A percentile compares a stretch with the other conserved stretches of the same genome.
These are phyloP conservation scores for Fraxinus paxiana DNA, from an alignment of 305 asterid genomes.

Conservation along the genomic window DNA sequence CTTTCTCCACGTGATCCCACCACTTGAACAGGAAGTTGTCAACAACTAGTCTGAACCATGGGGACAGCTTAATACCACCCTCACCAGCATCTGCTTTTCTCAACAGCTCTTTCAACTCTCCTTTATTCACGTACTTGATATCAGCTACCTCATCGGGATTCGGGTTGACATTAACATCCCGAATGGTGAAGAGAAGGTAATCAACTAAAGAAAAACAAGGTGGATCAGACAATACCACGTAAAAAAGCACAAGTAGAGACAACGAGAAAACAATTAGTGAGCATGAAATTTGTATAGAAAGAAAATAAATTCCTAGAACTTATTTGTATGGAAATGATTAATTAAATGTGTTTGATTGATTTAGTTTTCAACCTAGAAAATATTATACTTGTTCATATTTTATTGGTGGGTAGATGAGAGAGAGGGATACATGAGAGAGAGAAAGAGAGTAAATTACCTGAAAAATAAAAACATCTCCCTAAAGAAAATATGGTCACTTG, in stretches of 20 bases:
- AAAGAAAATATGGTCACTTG: no score
- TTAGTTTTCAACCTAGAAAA: neutral
- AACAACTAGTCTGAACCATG: conserved; percentile 88
- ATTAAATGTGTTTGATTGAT: neutral
- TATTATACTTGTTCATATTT: no score
- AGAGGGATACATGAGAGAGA: no score
- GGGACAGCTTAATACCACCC: conserved; percentile 84
- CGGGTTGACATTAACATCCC: conserved; percentile 69
- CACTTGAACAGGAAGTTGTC: conserved; percentile 91
- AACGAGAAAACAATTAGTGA: neutral
- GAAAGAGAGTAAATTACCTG: no score
- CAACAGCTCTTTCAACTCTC: conserved; percentile 69
- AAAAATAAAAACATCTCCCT: no score
- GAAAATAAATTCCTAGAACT: neutral
- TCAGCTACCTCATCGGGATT: conserved; percentile 91
- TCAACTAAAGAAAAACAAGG: conserved; percentile 54
- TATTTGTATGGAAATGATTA: no score
- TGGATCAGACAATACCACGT: neutral
- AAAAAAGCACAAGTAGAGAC: neutral
- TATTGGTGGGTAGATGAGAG: no score
- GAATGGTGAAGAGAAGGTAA: conserved; percentile 80
- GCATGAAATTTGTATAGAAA: no score
- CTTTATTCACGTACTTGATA: conserved; percentile 64
- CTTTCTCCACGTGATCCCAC: conserved; percentile 96
- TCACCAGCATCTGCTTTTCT: conserved; percentile 91